A percentile compares a stretch with the other conserved stretches of the same genome.
phyloP scores from a whole-genome alignment of 371 early-diverging fungal species.

The Actinomucor elegans region DNA sequence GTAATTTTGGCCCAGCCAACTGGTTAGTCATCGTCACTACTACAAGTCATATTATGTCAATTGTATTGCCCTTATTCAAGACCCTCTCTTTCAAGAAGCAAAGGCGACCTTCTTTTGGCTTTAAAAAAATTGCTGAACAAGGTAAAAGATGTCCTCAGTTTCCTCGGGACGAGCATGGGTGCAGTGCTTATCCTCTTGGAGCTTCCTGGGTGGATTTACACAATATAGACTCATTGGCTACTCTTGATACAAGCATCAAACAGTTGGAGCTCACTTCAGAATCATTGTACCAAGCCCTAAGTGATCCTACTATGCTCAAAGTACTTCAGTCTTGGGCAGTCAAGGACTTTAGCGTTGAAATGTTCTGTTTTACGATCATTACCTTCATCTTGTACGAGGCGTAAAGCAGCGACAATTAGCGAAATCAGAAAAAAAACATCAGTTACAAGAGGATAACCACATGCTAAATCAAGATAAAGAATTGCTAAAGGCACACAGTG shows the following conservation, averaged over 20 bases:
- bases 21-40: constrained; percentile 15
- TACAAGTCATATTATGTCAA: constrained; percentile 8
- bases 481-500: no score
- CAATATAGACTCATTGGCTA: not conserved
- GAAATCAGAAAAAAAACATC: no score
- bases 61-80: constrained; percentile 9
- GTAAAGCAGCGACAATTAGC: no score
- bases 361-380: constrained; percentile 35
- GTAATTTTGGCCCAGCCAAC: constrained; percentile 9
- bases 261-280: constrained; percentile 8
- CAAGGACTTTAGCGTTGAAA: constrained; percentile 44
- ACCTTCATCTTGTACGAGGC: constrained; percentile 5
- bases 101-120: not conserved
- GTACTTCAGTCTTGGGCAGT: constrained; percentile 28
- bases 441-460: no score
- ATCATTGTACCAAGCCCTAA: constrained; percentile 21
- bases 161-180: no score
- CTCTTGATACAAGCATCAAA: not conserved
- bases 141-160: not conserved
- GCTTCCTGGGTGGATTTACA: not conserved
- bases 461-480: no score
- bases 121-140: no score
- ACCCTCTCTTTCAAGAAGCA: not conserved
- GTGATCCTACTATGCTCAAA: constrained; percentile 9
- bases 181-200: no score